Base-by-base conservation (phyloP, 768 basidiomycete species). In the Mrakia gelida region DNA sequence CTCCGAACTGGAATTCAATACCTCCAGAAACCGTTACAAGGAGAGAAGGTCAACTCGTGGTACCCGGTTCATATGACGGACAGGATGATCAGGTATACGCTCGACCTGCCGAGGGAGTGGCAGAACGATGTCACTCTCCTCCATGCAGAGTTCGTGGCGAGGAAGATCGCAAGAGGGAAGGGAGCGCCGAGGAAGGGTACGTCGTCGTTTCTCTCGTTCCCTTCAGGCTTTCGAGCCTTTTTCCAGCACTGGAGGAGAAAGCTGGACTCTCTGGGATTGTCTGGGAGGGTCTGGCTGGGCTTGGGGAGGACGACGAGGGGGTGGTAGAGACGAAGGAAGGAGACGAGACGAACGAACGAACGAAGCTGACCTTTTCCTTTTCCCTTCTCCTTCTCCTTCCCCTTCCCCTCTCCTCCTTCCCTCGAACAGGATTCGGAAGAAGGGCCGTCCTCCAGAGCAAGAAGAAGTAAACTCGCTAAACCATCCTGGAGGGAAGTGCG, bases 1-100 rank as follows among this genome's bases (percentile, higher is more conserved):
- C 77, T 78, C 30, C 77, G 77, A 15, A 78, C 77, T 4, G 77
- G 77, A 45, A 73, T 78, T 18, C 77, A 73, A 8, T 78, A 78
- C 67, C 65, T 78, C 8, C 67, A 63, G 13, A 21, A 38, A 28
- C 77, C 77, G 0, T 49, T 78, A 13, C 26, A 45, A 32, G 77
- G 77, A 28, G 72, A 73, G 5, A 34, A 67, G 32, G 34, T 67
- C 38, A 30, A 28, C 13, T 73, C 77, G 15, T 78, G 67, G 65
- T 78, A 78, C 59, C 77, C 77, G 18, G 38, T 59, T 13, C 32
- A 32, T 54, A 73, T 75, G 71, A 49, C 63, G 3, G 73, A 78
- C 45, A 30, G 43, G 18, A 73, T 78, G 38, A 49, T 72, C 49
- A 23, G 67, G 23, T 2, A 10, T 9, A 56, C 72, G 16, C 73